Percentiles rank a stretch among this genome's conserved stretches.
phyloP scores from a whole-genome alignment of 306 rosid genomes.

The Cercis canadensis region DNA sequence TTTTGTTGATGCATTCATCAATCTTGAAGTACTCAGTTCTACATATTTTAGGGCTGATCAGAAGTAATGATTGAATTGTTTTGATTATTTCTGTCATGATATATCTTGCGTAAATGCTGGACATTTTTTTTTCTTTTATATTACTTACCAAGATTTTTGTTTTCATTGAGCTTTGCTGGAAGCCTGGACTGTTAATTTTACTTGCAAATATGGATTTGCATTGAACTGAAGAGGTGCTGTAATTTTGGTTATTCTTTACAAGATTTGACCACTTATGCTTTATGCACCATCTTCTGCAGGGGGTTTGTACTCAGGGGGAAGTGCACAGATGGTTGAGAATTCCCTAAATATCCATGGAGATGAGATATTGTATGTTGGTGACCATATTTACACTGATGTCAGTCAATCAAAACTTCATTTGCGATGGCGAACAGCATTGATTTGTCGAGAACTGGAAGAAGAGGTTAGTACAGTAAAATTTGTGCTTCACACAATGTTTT shows the following conservation, averaged over 20 bases:
- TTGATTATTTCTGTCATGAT: constrained; percentile 9
- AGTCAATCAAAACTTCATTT: constrained; percentile 95
- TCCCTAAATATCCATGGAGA: constrained; percentile 89
- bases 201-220: constrained; percentile 10
- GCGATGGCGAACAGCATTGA: constrained; percentile 96
- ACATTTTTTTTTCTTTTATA: constrained; percentile 3
- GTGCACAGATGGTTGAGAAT: constrained; percentile 95
- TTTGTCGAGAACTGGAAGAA: constrained; percentile 94
- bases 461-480: constrained; percentile 65
- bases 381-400: constrained; percentile 96
- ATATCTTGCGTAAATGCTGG: constrained; percentile 17
- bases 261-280: constrained; percentile 21
- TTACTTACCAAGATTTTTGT: constrained; percentile 7
- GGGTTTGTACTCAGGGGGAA: constrained; percentile 95
- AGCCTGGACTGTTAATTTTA: constrained; percentile 21
- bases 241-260: not conserved
- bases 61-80: constrained; percentile 11
- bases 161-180: not conserved
- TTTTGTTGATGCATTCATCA: constrained; percentile 8
- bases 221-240: constrained; percentile 6
- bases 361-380: constrained; percentile 96
- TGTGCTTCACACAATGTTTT: constrained; percentile 13
- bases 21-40: constrained; percentile 9
- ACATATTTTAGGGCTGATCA: constrained; percentile 3
- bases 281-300: constrained; percentile 57